Evolutionary conservation across 2,329 filamentous ascomycete genomes (phyloP).

Genomic region (Ceratocystiopsis sp.): DNA sequence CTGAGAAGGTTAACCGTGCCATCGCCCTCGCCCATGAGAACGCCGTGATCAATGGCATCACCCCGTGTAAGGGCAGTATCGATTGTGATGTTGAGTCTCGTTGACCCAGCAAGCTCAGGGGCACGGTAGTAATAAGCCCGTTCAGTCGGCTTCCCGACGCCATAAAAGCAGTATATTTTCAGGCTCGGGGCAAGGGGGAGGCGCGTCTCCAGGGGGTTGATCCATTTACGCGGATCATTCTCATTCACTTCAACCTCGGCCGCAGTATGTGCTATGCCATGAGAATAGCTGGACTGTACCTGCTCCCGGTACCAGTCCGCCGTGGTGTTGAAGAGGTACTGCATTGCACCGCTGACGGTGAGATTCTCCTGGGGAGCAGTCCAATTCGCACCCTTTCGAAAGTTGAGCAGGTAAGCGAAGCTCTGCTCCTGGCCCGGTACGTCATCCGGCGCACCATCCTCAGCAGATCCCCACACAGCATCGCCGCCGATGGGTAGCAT

Average conservation of each 20-base stretch:
- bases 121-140: constrained; percentile 77
- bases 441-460: constrained; percentile 76
- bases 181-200: constrained; percentile 74
- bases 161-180: constrained; percentile 97
- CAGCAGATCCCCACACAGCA: constrained; percentile 77
- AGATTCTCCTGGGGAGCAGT: constrained; percentile 55
- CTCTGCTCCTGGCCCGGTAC: constrained; percentile 51
- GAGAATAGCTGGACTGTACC: constrained; percentile 62
- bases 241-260: constrained; percentile 72
- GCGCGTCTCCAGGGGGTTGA: constrained; percentile 82
- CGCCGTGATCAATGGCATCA: constrained; percentile 56
- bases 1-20: constrained; percentile 90
- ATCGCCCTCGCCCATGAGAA: constrained; percentile 91
- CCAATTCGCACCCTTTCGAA: constrained; percentile 48
- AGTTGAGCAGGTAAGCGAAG: constrained; percentile 73
- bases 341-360: constrained; percentile 60
- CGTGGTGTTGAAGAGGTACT: constrained; percentile 60
- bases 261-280: constrained; percentile 66
- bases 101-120: constrained; percentile 45
- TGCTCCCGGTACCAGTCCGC: constrained; percentile 75
- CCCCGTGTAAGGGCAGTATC: constrained; percentile 45
- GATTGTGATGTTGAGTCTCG: constrained; percentile 56
- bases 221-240: constrained; percentile 66
- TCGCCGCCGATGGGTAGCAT: constrained; percentile 94
- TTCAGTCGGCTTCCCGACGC: constrained; percentile 84